Evolutionary conservation across 768 basidiomycete genomes (phyloP).

Genomic region (Suillus subluteus): DNA sequence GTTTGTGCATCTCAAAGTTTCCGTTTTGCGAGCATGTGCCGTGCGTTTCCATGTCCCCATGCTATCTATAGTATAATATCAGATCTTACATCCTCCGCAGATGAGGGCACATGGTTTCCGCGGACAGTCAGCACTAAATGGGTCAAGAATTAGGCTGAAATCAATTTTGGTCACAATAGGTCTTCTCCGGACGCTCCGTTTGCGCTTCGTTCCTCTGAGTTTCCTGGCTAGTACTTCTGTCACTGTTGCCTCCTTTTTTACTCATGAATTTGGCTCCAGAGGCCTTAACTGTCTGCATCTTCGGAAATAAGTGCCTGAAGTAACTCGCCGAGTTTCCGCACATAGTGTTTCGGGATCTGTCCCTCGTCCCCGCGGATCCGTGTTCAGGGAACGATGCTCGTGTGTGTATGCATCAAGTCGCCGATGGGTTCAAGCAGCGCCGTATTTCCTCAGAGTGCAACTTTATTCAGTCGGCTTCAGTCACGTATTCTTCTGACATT

Average conservation of each 20-base stretch:
- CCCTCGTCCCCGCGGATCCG: slow-evolving; percentile 37
- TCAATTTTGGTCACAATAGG: slow-evolving; percentile 26
- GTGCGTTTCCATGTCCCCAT: slow-evolving; percentile 13
- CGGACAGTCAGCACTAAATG: slow-evolving; percentile 27
- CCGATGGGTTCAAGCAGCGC: slow-evolving; percentile 24
- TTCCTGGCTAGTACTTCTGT: slow-evolving; percentile 17
- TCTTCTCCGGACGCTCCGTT: slow-evolving; percentile 19
- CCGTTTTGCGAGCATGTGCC: slow-evolving; percentile 10
- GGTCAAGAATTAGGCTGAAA: slow-evolving; percentile 29
- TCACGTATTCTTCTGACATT: slow-evolving; percentile 12
- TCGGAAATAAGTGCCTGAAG: slow-evolving; percentile 9
- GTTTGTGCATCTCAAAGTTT: not conserved
- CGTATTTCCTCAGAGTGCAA: slow-evolving; percentile 15
- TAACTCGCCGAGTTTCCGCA: slow-evolving; percentile 26
- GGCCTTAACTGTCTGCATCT: slow-evolving; percentile 18
- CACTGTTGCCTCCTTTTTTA: slow-evolving; percentile 9
- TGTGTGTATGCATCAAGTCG: slow-evolving; percentile 29
- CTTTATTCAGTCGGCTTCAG: slow-evolving; percentile 11
- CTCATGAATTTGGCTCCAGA: slow-evolving; percentile 2
- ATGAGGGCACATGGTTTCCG: slow-evolving; percentile 33
- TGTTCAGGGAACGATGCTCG: slow-evolving; percentile 15
- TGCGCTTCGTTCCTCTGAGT: slow-evolving; percentile 21
- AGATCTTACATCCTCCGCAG: slow-evolving; percentile 33
- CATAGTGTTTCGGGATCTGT: slow-evolving; percentile 30
- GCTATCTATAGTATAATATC: slow-evolving; percentile 14